Base-by-base conservation (phyloP, 305 asterid species). In the Fraxinus sp. region DNA sequence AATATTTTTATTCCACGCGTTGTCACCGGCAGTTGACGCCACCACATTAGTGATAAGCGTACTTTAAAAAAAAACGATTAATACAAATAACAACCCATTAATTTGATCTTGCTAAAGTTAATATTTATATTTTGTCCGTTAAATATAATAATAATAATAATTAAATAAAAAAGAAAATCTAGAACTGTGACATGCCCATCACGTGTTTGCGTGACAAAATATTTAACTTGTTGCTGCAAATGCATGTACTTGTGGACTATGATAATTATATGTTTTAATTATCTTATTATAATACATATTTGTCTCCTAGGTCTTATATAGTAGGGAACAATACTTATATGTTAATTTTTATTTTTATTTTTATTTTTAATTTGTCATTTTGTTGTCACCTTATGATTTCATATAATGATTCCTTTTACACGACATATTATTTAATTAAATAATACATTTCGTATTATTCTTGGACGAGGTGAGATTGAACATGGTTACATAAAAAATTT, bases 291-390 rank as follows among this genome's bases (percentile, higher is more conserved):
- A 81, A 81, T 78, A 83, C 79, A 81, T 4, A 37, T 83, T 71
- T 86, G 89, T 86, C 87, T 82, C 87, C 85, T 46, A 22, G 52
- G 64, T 66, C 44, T 37, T 77, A 73, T 84, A 83, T 68, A 74
- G 73, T 82, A 77, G 84, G 85, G 87, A 81, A 84, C 86, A 35
- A 75, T 30, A 9, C 80, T 72, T 76, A 41, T 46, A 64, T 11
- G 82, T 57, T 81, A 64, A 4, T 26, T 26, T 26, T 26, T 26
- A 26, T 26, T 26, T 26, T 26, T 26, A 26, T 26, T 26, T 35
- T 35, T 30, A 30, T 78, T 49, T 46, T 57, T 18, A 28, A 24
- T 68, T 80, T 74, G 80, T 77, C 77, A 62, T 83, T 74, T 86
- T 76, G 3, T 76, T 79, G 80, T 76, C 81, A 79, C 36, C 72